These are phyloP conservation scores for Moesziomyces antarcticus DNA, from an alignment of 1,284 basidiomycete species.

Conservation along the genomic window DNA sequence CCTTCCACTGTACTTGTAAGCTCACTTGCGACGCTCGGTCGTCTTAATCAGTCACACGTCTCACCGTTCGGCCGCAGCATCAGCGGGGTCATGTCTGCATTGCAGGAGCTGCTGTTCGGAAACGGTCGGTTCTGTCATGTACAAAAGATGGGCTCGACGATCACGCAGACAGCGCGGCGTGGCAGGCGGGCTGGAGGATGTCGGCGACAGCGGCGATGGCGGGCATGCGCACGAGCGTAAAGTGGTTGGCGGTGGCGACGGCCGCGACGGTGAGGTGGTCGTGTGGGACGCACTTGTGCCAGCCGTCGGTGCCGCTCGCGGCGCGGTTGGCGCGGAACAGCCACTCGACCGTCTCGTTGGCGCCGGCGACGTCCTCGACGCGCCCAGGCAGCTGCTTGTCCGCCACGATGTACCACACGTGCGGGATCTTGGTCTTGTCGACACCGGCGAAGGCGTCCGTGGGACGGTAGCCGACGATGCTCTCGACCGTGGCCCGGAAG, in stretches of 20 bases:
- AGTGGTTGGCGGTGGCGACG: slow-evolving; percentile 33
- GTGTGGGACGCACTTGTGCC: slow-evolving; percentile 20
- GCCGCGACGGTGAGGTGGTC: slow-evolving; percentile 8
- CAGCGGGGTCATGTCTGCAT: neutral
- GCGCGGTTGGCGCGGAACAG: slow-evolving; percentile 16
- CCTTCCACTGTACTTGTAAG: too few species aligned
- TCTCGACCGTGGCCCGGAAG: slow-evolving; percentile 44
- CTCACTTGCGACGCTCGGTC: too few species aligned
- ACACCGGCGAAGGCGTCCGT: neutral
- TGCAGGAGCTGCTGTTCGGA: neutral
- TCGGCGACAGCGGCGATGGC: slow-evolving; percentile 5
- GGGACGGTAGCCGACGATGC: slow-evolving; percentile 14
- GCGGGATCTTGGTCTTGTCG: neutral
- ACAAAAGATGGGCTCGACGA: too few species aligned
- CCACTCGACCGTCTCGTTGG: slow-evolving; percentile 43
- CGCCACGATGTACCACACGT: slow-evolving; percentile 28
- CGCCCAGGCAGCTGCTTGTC: slow-evolving; percentile 20
- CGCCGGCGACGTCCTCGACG: slow-evolving; percentile 21
- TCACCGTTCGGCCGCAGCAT: too few species aligned
- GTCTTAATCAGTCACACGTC: too few species aligned
- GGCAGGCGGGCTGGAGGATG: slow-evolving; percentile 10
- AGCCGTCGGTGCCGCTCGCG: slow-evolving; percentile 27
- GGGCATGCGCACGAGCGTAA: slow-evolving; percentile 31
- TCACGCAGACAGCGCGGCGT: neutral
- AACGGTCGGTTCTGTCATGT: too few species aligned